These are phyloP conservation scores for Fusarium sp. DNA, from an alignment of 2,329 filamentous ascomycete species.

Conservation along the genomic window DNA sequence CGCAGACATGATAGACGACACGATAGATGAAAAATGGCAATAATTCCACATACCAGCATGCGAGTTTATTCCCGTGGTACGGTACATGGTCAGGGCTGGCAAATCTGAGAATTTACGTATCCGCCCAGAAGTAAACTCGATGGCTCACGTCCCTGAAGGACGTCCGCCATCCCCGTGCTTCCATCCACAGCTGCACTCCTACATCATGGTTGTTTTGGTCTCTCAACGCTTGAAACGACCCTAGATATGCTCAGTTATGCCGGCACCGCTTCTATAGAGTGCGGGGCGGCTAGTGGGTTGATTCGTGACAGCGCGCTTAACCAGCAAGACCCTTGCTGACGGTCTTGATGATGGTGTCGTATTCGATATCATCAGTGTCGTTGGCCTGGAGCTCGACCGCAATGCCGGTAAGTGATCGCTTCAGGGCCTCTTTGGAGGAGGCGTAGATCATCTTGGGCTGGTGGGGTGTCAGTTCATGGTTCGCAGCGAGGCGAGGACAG, in stretches of 20 bases:
- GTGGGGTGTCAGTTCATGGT: conserved; percentile 19
- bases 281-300: conserved; percentile 21
- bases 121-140: conserved; percentile 41
- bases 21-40: conserved; percentile 33
- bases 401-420: conserved; percentile 81
- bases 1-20: conserved; percentile 23
- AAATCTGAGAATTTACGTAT: conserved; percentile 46
- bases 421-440: conserved; percentile 87
- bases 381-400: conserved; percentile 86
- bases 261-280: conserved; percentile 36
- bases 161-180: conserved; percentile 29
- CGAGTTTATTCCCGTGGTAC: conserved; percentile 45
- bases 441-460: conserved; percentile 92
- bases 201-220: conserved; percentile 42
- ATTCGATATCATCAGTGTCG: conserved; percentile 85
- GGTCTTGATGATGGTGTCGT: conserved; percentile 75
- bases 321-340: conserved; percentile 72
- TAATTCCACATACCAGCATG: conserved; percentile 46
- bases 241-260: conserved; percentile 45
- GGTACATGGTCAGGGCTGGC: conserved; percentile 47
- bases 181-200: conserved; percentile 40
- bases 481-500: conserved; percentile 68
- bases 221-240: conserved; percentile 43
- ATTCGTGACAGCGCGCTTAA: conserved; percentile 49
- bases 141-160: conserved; percentile 28